Evolutionary conservation across 2,329 filamentous ascomycete species (phyloP).

Genomic region (Bipolaris gigantea): DNA sequence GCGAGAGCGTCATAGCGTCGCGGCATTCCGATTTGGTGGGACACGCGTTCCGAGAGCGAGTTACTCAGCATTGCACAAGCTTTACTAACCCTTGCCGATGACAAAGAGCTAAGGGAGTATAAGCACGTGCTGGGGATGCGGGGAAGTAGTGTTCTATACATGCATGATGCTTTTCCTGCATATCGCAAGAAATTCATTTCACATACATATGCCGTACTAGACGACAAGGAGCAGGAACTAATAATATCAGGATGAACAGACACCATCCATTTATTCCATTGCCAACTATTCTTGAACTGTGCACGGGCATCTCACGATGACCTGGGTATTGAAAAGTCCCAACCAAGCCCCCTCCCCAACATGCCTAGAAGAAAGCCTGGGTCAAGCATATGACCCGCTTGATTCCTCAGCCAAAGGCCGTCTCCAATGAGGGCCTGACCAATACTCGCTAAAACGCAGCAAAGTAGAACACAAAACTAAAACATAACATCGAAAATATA

Average conservation of each 20-base stretch:
- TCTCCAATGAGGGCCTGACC: background rate
- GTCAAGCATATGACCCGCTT: background rate
- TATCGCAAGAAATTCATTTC: background rate
- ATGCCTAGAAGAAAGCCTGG: background rate
- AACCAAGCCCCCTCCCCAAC: background rate
- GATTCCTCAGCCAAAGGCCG: background rate
- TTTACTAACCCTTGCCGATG: constrained; percentile 21
- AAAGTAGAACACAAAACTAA: constrained; percentile 6
- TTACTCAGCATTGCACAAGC: constrained; percentile 38
- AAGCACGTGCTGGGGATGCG: background rate
- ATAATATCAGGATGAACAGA: background rate
- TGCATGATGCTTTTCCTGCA: background rate
- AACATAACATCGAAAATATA: constrained; percentile 7
- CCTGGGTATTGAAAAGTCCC: background rate
- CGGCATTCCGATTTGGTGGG: constrained; percentile 12
- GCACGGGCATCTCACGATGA: background rate
- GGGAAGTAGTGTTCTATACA: background rate
- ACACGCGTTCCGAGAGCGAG: constrained; percentile 10
- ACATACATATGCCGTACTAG: background rate
- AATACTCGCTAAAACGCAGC: constrained; percentile 18
- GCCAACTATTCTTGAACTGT: background rate
- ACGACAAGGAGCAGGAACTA: background rate
- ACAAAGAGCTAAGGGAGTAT: constrained; percentile 1
- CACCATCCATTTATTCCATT: background rate
- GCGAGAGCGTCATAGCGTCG: constrained; percentile 25